Evolutionary conservation across 768 basidiomycete species (phyloP), one percentile per base, ranked within the genome.

Genomic region (Phylloporus arenicola): DNA sequence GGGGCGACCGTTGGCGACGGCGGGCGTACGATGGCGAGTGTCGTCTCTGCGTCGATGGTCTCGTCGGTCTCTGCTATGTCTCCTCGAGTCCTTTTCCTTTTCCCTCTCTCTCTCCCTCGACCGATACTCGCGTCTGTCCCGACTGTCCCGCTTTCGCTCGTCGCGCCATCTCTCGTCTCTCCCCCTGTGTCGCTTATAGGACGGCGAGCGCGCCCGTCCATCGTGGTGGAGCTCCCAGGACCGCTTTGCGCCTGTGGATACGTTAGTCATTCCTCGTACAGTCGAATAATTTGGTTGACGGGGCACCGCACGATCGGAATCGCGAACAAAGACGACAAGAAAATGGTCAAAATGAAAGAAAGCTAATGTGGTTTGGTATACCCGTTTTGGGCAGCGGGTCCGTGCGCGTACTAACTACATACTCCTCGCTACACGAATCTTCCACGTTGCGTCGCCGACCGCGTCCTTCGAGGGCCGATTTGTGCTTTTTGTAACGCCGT

Each of bases 181-280:
- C 49, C 59, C 78, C 54, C 79, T 75, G 40, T 72, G 72, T 57
- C 83, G 75, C 67, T 87, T 87, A 47, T 48, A 38, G 19, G 57
- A 55, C 35, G 58, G 55, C 17, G 59, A 56, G 25, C 52, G 57
- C 3, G 43, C n/a, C 12, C 41, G 61, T 29, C 50, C 61, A 33
- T 72, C 69, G 51, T 69, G 62, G 49, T 70, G 63, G 74, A 78
- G 83, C 62, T 87, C 85, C 82, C 81, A 81, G 56, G 83, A 71
- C 69, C 87, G 85, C 83, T 89, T 89, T 68, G 77, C 75, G 76
- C 87, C 87, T 88, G 87, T 77, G 75, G 83, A 74, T 66, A 81
- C 70, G 80, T 90, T 86, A 88, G 87, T 82, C 85, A 88, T 78
- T 55, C 79, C 62, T 56, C 48, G 61, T 45, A 65, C 59, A 57